Base-by-base conservation (phyloP, 352 stramenopile genomes). In the Phytophthora cryptogea region DNA sequence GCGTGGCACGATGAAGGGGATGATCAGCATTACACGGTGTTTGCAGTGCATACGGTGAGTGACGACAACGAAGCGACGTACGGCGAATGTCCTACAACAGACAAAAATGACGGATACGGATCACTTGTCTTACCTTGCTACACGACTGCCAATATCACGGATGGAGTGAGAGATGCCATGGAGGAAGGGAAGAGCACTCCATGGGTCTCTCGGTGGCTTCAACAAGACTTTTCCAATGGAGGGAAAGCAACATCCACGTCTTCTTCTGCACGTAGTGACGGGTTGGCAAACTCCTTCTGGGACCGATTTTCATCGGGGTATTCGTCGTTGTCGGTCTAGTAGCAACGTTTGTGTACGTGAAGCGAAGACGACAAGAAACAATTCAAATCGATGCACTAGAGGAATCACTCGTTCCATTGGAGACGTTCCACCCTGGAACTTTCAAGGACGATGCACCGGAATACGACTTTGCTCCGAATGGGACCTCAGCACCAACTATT, bases 71-170 rank as follows among this genome's bases (percentile, higher is more conserved):
- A 74, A 48, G 46, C 62, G 9, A 27, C 39, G 6, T 74, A 65
- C 5, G 41, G 17, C 0, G 17, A 54, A 7, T 75, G 67, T 6
- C 23, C 60, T 2, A 48, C 27, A 0, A n/a, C 2, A 6, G 3
- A 33, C 0, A 2, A 59, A 14, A 70, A 63, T 13, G 57, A 8
- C 0, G 53, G 49, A 2, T 72, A 72, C 16, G 67, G 62, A 0
- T 72, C 62, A 1, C 7, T 72, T 1, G 62, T 75, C 2, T 31
- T 75, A 8, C 40, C 62, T 0, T 72, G 62, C 23, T 54, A 70
- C 35, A 33, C 40, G 0, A 27, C 17, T 3, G 33, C 10, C 26
- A 37, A 54, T 26, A 36, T 63, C 10, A n/a, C 51, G 0, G 36
- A 53, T 2, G 47, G 16, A 7, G 31, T 64, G n/a, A 11, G 16